Evolutionary conservation across 2,329 filamentous ascomycete species (phyloP).

Genomic region (Diaporthe citriasiana): DNA sequence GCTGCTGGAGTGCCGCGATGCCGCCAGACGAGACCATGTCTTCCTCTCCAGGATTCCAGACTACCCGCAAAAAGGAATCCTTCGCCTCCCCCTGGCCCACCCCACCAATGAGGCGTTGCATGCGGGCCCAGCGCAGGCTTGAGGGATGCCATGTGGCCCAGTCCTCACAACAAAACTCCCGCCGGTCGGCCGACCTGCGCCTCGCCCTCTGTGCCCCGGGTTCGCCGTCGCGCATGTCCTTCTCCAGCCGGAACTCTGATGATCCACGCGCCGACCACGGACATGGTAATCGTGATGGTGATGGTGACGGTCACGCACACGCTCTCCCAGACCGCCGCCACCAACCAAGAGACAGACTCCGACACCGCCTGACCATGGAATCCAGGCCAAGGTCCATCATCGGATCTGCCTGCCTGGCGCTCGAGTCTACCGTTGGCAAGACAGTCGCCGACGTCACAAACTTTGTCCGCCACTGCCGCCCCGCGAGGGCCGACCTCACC

Average conservation of each 20-base stretch:
- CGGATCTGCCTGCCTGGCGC: slow-evolving; percentile 42
- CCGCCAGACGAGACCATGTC: slow-evolving; percentile 21
- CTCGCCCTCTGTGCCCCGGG: slow-evolving; percentile 5
- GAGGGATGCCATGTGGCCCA: slow-evolving; percentile 30
- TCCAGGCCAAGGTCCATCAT: slow-evolving; percentile 37
- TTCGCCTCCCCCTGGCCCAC: slow-evolving; percentile 36
- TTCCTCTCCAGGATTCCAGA: slow-evolving; percentile 31
- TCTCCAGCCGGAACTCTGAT: not conserved
- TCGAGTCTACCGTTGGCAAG: slow-evolving; percentile 42
- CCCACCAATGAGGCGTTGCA: slow-evolving; percentile 37
- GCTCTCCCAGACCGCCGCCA: not conserved
- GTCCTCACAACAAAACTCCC: slow-evolving; percentile 18
- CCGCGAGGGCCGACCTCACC: slow-evolving; percentile 44
- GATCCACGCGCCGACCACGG: not conserved
- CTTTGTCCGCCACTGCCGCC: slow-evolving; percentile 46
- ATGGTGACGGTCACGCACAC: not conserved
- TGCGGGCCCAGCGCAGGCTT: slow-evolving; percentile 34
- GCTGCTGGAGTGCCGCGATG: slow-evolving; percentile 21
- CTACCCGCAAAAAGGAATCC: slow-evolving; percentile 36
- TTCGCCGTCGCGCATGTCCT: slow-evolving; percentile 3
- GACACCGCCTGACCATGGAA: slow-evolving; percentile 31
- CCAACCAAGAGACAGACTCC: not conserved
- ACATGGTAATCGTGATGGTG: not conserved
- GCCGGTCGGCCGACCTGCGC: slow-evolving; percentile 21
- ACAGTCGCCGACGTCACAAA: slow-evolving; percentile 43